These are phyloP conservation scores for Ceratocystis ficicola DNA, from an alignment of 2,329 filamentous ascomycete species.

Conservation along the genomic window DNA sequence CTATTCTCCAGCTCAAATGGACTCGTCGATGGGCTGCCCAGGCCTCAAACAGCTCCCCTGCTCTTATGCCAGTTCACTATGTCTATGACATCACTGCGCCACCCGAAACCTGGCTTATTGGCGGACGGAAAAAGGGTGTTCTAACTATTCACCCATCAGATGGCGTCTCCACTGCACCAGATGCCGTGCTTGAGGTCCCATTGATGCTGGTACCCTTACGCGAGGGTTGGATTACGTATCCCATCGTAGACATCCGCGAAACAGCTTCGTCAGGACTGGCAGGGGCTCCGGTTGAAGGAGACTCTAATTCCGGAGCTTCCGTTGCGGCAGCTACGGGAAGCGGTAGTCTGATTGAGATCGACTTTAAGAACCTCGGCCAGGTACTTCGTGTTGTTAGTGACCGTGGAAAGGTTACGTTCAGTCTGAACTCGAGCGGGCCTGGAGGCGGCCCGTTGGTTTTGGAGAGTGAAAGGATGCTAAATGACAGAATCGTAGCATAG, in stretches of 20 bases:
- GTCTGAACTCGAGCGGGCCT: constrained; percentile 53
- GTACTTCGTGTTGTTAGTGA: constrained; percentile 63
- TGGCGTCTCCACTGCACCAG: constrained; percentile 17
- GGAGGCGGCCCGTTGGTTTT: constrained; percentile 55
- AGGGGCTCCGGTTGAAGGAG: constrained; percentile 34
- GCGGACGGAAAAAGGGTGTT: constrained; percentile 66
- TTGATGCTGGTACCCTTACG: constrained; percentile 70
- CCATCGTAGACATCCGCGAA: constrained; percentile 64
- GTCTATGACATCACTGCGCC: constrained; percentile 69
- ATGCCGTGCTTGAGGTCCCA: constrained; percentile 35
- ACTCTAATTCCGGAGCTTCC: constrained; percentile 19
- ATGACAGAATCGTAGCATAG: not conserved
- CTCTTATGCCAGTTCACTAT: constrained; percentile 39
- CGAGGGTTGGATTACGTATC: constrained; percentile 65
- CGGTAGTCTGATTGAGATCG: constrained; percentile 53
- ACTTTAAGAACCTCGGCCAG: constrained; percentile 67
- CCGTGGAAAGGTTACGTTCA: constrained; percentile 59
- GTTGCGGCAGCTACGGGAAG: constrained; percentile 26
- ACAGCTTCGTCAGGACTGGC: constrained; percentile 31
- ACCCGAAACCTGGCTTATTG: constrained; percentile 70
- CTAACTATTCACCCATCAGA: constrained; percentile 46
- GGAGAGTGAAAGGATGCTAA: constrained; percentile 41
- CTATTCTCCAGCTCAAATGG: constrained; percentile 50
- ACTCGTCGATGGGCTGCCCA: constrained; percentile 50
- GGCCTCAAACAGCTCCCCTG: constrained; percentile 26